Evolutionary conservation across 768 basidiomycete species (phyloP).

Genomic region (Rhodotorula sphaerocarpa): DNA sequence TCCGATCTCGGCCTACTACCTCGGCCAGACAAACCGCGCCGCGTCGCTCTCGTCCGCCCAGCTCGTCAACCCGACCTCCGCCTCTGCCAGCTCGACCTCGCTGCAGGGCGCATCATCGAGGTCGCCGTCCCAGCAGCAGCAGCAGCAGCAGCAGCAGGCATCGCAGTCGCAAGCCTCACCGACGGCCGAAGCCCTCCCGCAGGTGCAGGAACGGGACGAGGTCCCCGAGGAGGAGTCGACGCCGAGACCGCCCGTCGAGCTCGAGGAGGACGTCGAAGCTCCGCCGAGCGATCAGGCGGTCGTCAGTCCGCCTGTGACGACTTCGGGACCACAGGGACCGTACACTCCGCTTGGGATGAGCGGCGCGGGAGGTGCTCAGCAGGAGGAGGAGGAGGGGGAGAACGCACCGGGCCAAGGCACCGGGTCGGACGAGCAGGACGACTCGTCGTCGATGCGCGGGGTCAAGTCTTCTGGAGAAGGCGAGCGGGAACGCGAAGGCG

Average conservation of each 20-base stretch:
- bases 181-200: no score
- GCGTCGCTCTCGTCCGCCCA: slow-evolving; percentile 35
- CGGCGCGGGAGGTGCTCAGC: neutral
- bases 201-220: neutral
- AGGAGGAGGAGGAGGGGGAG: neutral
- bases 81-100: no score
- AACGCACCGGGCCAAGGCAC: no score
- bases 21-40: slow-evolving; percentile 34
- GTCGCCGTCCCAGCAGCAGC: neutral
- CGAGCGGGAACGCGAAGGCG: neutral
- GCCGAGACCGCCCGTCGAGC: neutral
- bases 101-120: neutral
- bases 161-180: no score
- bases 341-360: no score
- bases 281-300: neutral
- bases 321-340: no score
- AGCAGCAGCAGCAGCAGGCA: neutral
- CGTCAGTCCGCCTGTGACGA: neutral
- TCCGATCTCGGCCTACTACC: slow-evolving; percentile 66
- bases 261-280: slow-evolving; percentile 16
- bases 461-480: neutral
- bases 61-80: slow-evolving; percentile 16
- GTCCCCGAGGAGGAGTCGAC: neutral
- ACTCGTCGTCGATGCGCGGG: neutral
- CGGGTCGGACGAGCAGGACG: neutral